Evolutionary conservation across 2,329 filamentous ascomycete genomes (phyloP).

Genomic region (Aspergillus sp.): DNA sequence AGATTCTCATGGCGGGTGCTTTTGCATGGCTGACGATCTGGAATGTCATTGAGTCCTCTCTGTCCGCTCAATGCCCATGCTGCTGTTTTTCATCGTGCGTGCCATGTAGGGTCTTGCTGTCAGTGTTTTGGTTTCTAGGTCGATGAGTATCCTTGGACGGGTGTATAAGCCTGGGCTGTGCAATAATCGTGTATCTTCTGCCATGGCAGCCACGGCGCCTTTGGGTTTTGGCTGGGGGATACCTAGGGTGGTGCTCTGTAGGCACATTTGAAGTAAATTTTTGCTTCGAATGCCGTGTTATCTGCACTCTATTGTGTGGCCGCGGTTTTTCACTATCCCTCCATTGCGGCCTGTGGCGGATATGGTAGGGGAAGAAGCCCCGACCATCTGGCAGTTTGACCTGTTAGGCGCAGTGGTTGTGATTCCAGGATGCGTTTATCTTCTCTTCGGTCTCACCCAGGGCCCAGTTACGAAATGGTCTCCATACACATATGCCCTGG

Average conservation of each 20-base stretch:
- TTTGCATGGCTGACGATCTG: conserved; percentile 38
- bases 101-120: conserved; percentile 45
- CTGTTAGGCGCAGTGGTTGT: conserved; percentile 42
- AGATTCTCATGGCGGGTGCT: conserved; percentile 36
- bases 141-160: conserved; percentile 42
- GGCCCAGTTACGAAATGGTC: conserved; percentile 45
- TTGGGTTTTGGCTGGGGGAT: conserved; percentile 37
- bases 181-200: conserved; percentile 44
- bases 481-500: conserved; percentile 42
- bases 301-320: conserved; percentile 29
- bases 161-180: conserved; percentile 39
- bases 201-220: conserved; percentile 45
- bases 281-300: conserved; percentile 39
- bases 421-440: conserved; percentile 45
- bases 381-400: conserved; percentile 26
- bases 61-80: conserved; percentile 26
- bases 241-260: conserved; percentile 38
- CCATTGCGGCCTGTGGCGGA: conserved; percentile 26
- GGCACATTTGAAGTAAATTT: conserved; percentile 37
- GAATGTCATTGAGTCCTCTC: conserved; percentile 35
- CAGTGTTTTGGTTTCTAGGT: conserved; percentile 44
- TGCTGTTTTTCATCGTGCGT: conserved; percentile 33
- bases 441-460: conserved; percentile 53
- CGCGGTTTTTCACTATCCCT: conserved; percentile 35
- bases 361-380: conserved; percentile 19